phyloP scores from a whole-genome alignment of 257 asterid genomes.

The Nicotiana attenuata region DNA sequence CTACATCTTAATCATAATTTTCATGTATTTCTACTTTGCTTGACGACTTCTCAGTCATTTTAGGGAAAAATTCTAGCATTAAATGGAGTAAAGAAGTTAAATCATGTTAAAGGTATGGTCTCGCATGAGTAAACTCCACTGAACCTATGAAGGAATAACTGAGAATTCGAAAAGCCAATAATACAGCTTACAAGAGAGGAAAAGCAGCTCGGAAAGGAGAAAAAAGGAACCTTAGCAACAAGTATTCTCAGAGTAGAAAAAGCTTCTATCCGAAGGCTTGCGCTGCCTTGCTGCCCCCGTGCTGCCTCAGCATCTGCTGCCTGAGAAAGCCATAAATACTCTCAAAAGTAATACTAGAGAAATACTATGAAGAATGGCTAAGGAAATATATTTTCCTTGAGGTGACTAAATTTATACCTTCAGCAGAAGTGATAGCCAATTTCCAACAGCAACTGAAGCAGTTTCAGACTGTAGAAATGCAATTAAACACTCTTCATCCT shows the following conservation, averaged over 20 bases:
- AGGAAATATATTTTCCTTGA: background rate
- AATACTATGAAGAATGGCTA: background rate
- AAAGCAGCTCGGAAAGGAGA: slow-evolving; percentile 9
- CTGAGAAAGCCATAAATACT: slow-evolving; percentile 34
- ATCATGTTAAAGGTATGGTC: background rate
- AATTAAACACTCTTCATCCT: slow-evolving; percentile 53
- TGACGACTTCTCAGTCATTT: background rate
- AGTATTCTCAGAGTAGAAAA: slow-evolving; percentile 70
- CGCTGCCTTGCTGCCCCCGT: slow-evolving; percentile 88
- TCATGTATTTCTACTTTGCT: background rate
- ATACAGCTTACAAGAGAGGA: background rate
- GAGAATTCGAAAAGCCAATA: background rate
- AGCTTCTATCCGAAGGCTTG: slow-evolving; percentile 81
- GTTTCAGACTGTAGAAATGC: slow-evolving; percentile 86
- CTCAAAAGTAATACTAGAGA: background rate
- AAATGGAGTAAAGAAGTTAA: background rate
- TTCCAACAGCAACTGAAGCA: slow-evolving; percentile 93
- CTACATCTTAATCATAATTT: background rate
- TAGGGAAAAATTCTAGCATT: background rate
- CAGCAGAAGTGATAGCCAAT: slow-evolving; percentile 94
- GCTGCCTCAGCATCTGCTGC: slow-evolving; percentile 86
- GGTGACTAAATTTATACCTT: slow-evolving; percentile 44
- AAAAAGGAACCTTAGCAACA: slow-evolving; percentile 65
- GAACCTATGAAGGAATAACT: background rate
- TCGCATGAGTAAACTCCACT: background rate